Base-by-base conservation (phyloP, 352 stramenopile species). In the Hyaloperonospora arabidopsidis region DNA sequence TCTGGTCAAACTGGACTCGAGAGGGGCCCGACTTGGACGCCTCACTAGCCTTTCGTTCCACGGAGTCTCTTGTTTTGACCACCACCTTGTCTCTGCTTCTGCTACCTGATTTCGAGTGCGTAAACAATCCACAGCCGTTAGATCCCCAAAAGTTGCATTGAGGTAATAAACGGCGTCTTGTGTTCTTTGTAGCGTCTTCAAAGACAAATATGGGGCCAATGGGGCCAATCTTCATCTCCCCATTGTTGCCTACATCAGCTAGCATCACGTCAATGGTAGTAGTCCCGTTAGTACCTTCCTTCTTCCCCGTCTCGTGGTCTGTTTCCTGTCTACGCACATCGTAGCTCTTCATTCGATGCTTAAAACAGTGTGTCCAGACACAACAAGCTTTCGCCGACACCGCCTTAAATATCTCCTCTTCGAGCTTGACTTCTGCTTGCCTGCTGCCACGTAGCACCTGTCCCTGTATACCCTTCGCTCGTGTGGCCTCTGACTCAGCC, bases 291-390 rank as follows among this genome's bases (percentile, higher is more conserved):
- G 12, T 25, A n/a, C 51, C 34, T 23, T 34, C 17, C 48, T 10
- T 43, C 19, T 18, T 19, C 14, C n/a, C 19, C 36, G 15, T 22
- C 11, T 43, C 19, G 1, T 43, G 5, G 2, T 28, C 22, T n/a
- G 4, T 25, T 22, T 53, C 38, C 34, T 61, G 52, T 21, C 48
- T 53, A 0, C 65, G 60, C 13, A 74, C 49, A 12, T 47, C 36
- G 43, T 79, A 70, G 49, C 74, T 79, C 49, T 74, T 74, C 74
- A 83, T 76, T 43, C 84, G 72, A 44, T 78, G 68, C 50, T 73
- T 76, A 19, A 87, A 80, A 58, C 76, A 87, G 54, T 87, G 76
- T 14, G 69, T 57, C 76, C 71, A 87, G 13, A 87, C 68, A 7
- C 52, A 68, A 11, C 67, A 61, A 2, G 67, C 45, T 39, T 84